Evolutionary conservation across 805 yeast species (phyloP).

Genomic region (Kuraishia ogatae): DNA sequence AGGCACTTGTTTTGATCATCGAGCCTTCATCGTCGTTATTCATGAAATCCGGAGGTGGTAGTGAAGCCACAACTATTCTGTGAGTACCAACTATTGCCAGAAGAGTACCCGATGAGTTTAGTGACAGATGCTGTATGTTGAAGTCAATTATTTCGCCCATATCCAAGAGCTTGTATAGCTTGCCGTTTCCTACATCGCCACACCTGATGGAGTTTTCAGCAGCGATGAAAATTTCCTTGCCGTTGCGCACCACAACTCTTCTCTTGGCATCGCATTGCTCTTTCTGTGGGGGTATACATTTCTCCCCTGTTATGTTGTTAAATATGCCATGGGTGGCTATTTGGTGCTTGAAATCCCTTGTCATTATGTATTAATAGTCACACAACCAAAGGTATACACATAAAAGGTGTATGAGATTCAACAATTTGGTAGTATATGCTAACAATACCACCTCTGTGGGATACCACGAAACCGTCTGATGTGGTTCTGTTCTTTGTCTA

Average conservation of each 20-base stretch:
- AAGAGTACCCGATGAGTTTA: constrained; percentile 21
- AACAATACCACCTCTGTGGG: too few species aligned
- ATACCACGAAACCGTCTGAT: too few species aligned
- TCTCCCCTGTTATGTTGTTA: background rate
- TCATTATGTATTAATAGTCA: too few species aligned
- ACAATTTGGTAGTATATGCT: too few species aligned
- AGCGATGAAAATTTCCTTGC: constrained; percentile 21
- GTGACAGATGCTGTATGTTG: constrained; percentile 14
- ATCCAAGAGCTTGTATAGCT: constrained; percentile 16
- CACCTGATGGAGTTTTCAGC: constrained; percentile 22
- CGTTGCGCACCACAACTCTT: background rate
- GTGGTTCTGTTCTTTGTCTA: too few species aligned
- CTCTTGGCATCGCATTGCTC: background rate
- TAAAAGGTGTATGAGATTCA: too few species aligned
- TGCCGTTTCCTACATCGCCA: constrained; percentile 16
- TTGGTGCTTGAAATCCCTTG: too few species aligned
- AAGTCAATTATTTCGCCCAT: constrained; percentile 7
- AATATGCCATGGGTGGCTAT: background rate
- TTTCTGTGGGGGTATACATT: background rate
- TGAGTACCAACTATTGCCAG: constrained; percentile 20
- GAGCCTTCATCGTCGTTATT: background rate
- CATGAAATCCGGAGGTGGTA: constrained; percentile 15
- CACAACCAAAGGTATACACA: too few species aligned
- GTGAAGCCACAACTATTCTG: constrained; percentile 14
- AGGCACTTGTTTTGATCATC: background rate